Evolutionary conservation across 495 filamentous ascomycete species (phyloP), one percentile per base, ranked within the genome.

Genomic region (Neohortaea acidophila): DNA sequence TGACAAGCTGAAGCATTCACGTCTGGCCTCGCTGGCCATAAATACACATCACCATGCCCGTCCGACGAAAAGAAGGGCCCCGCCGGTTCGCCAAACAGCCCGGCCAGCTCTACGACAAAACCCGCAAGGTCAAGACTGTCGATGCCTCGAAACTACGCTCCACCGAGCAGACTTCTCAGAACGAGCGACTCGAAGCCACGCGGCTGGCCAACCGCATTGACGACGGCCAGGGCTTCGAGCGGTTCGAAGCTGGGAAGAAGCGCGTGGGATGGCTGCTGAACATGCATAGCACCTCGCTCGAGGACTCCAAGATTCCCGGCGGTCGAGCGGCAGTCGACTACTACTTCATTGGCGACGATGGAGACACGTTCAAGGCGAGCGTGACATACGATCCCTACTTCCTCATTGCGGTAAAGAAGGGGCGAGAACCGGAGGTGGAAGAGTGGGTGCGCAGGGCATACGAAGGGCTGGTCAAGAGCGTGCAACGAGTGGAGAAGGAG

Each of bases 331-430:
- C 79, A 5, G 77, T 99, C 38, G 91, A 99, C 59, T 94, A 79
- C 60, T 99, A 94, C 60, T 96, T 99, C 60, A 73, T 99, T 33
- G 84, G 89, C 53, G 84, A 94, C 38, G 81, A 86, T 52, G 48
- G 45, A 1, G 71, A 72, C 17, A 93, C 81, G 18, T 99, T 96
- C 69, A 96, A 96, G 59, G 86, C 89, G 27, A 94, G 87, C 14
- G 63, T 96, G 42, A 82, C 91, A 58, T 94, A 93, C 53, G 85
- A 94, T 55, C 89, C 89, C 20, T 99, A 99, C 59, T 92, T 99
- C 46, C 62, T 96, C 30, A 74, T 99, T 39, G 85, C 85, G 3
- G 81, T 86, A 13, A 85, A 84, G 55, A 83, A 75, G 51, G 81
- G 82, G 1, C 76, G 77, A 48, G 91, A 99, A 57, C 67, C 72